Evolutionary conservation across 805 yeast species (phyloP).

Genomic region (Torulaspora maleeae): DNA sequence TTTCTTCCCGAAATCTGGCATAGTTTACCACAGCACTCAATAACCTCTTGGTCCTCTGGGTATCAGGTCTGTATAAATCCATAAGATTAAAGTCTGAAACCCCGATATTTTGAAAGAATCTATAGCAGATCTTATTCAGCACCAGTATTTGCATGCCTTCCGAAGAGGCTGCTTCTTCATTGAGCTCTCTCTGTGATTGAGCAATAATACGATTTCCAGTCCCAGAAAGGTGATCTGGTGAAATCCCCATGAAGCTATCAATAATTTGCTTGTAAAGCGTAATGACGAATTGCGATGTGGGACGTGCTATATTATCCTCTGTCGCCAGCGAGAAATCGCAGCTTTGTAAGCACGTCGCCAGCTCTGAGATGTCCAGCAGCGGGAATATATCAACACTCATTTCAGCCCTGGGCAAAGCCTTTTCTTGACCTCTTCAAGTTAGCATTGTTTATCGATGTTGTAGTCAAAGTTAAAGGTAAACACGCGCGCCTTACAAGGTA

Average conservation of each 20-base stretch:
- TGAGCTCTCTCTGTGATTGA: constrained; percentile 23
- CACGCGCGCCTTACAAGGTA: constrained; percentile 2
- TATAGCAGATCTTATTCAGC: constrained; percentile 54
- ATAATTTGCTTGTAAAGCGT: constrained; percentile 56
- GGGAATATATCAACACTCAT: constrained; percentile 53
- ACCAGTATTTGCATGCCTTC: constrained; percentile 49
- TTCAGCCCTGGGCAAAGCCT: neutral
- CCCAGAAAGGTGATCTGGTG: constrained; percentile 32
- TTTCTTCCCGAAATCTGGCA: constrained; percentile 78
- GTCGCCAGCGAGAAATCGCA: constrained; percentile 54
- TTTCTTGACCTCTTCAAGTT: neutral
- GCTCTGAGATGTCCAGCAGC: constrained; percentile 53
- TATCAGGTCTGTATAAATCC: constrained; percentile 78
- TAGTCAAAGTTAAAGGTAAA: neutral
- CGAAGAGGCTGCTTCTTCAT: constrained; percentile 28
- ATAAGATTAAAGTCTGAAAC: constrained; percentile 68
- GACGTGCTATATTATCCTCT: constrained; percentile 55
- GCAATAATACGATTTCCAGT: constrained; percentile 15
- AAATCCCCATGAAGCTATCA: constrained; percentile 54
- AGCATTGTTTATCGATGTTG: neutral
- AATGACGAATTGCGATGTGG: constrained; percentile 52
- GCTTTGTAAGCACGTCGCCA: constrained; percentile 53
- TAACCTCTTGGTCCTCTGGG: constrained; percentile 55
- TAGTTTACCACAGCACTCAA: constrained; percentile 81
- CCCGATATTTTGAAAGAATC: constrained; percentile 68